Evolutionary conservation across 2,329 filamentous ascomycete genomes (phyloP).

Genomic region (Madurella mycetomatis): DNA sequence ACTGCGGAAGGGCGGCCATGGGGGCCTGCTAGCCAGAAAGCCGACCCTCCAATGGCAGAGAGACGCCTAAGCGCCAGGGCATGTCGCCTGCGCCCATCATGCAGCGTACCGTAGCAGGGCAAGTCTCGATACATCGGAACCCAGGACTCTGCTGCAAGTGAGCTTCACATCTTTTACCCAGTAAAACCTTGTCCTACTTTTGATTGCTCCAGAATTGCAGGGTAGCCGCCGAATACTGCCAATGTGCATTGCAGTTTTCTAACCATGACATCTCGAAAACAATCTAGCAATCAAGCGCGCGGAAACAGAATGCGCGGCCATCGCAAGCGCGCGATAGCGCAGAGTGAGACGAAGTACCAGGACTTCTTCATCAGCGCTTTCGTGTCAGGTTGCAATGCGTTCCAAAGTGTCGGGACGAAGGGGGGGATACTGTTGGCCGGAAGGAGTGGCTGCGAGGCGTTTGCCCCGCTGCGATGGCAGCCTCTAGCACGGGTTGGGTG

Average conservation of each 20-base stretch:
- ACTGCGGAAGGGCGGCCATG: background rate
- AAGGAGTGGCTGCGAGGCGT: slow-evolving; percentile 4
- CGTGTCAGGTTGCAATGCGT: background rate
- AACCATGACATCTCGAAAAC: background rate
- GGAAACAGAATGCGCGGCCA: background rate
- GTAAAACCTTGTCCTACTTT: background rate
- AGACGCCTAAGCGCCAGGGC: slow-evolving; percentile 9
- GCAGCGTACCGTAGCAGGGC: slow-evolving; percentile 1
- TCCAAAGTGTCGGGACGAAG: slow-evolving; percentile 7
- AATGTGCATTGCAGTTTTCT: no score
- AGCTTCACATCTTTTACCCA: background rate
- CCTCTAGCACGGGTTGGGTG: no score
- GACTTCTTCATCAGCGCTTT: background rate
- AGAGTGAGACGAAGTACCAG: background rate
- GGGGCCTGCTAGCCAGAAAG: background rate
- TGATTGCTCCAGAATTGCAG: background rate
- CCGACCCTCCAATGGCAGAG: slow-evolving; percentile 14
- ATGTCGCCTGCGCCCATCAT: background rate
- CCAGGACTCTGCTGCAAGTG: background rate
- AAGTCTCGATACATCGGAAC: background rate
- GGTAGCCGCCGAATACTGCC: background rate
- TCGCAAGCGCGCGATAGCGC: background rate
- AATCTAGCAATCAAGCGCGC: background rate
- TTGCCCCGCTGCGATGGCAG: no score
- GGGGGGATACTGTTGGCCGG: background rate